A percentile compares a stretch with the other conserved stretches of the same genome.
These are phyloP conservation scores for Tetradesmus obliquus DNA, from an alignment of 139 green algal genomes.

Conservation along the genomic window DNA sequence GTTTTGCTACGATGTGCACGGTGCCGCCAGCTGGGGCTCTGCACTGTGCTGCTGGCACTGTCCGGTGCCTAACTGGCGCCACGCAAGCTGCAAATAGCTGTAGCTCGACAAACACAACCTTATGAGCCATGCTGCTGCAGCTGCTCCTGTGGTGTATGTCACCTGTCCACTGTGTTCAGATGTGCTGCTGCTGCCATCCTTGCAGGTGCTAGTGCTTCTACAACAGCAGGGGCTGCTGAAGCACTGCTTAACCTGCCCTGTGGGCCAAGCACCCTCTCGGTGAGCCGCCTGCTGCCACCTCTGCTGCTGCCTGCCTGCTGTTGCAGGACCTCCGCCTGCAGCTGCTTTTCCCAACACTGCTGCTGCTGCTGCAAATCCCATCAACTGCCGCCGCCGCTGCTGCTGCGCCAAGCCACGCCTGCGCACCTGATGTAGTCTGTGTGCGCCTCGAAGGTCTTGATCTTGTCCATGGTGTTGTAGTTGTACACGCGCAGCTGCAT, in stretches of 20 bases:
- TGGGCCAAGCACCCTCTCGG: background rate
- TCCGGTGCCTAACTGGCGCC: too few relatives aligned
- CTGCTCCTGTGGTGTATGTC: background rate
- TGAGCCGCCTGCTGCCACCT: too few relatives aligned
- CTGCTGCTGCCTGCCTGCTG: background rate
- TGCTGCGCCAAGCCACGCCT: background rate
- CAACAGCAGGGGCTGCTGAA: too few relatives aligned
- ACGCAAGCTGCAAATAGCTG: too few relatives aligned
- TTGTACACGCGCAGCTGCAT: conserved; percentile 99
- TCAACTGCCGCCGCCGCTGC: background rate
- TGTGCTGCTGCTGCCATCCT: background rate
- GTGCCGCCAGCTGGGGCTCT: background rate
- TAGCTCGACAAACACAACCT: too few relatives aligned
- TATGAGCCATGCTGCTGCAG: too few relatives aligned
- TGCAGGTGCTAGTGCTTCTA: background rate
- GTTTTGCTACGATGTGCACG: background rate
- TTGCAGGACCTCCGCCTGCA: background rate
- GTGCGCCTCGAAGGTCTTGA: conserved; percentile 98
- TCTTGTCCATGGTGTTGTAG: conserved; percentile 99
- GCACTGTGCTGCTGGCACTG: background rate
- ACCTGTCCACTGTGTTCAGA: too few relatives aligned
- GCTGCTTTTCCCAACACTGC: background rate
- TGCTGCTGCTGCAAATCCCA: too few relatives aligned
- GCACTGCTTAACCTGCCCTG: too few relatives aligned
- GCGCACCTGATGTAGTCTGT: conserved; percentile 97